These are phyloP conservation scores for Talaromyces liani DNA, from an alignment of 495 filamentous ascomycete species.

Conservation along the genomic window DNA sequence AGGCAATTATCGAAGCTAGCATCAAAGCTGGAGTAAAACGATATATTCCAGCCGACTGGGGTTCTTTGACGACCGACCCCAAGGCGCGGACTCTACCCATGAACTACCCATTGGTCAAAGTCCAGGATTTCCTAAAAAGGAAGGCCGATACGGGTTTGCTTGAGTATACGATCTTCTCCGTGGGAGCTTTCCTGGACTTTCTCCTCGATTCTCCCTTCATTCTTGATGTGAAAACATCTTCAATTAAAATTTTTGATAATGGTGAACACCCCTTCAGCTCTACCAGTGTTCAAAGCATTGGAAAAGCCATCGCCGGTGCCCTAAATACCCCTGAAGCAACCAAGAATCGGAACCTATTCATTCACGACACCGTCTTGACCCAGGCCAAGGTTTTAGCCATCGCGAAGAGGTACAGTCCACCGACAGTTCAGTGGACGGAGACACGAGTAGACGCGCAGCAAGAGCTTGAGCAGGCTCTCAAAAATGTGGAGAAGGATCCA, in stretches of 20 bases:
- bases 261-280: neutral
- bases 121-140: neutral
- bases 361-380: neutral
- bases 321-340: neutral
- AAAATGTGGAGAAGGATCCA: neutral
- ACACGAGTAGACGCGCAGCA: too few relatives aligned
- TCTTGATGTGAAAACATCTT: neutral
- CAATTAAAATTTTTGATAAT: neutral
- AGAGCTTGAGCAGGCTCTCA: too few relatives aligned
- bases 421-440: too few relatives aligned
- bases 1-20: neutral
- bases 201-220: neutral
- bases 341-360: neutral
- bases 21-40: neutral
- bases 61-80: neutral
- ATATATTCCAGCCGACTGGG: neutral
- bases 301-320: neutral
- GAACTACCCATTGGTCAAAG: neutral
- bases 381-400: neutral
- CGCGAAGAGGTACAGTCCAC: neutral
- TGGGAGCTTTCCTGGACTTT: neutral
- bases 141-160: neutral
- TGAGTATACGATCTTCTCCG: neutral
- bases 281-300: neutral
- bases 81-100: neutral